Conservation (phyloP, 805 yeast species). For the Tetrapisispora namnaoensis region DNA sequence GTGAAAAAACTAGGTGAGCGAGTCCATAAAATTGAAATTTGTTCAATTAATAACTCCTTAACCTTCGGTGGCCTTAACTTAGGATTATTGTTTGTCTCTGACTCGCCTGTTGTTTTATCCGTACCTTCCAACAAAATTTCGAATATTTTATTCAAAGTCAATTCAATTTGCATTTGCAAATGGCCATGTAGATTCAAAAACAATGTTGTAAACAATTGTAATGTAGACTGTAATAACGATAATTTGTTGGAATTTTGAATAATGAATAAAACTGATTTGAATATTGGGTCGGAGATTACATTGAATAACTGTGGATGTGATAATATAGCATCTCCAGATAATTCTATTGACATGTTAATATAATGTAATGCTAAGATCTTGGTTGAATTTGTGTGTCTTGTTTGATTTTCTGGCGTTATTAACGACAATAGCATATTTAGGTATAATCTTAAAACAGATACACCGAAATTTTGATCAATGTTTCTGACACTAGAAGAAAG, state of each 20-base stretch:
- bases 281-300: slow-evolving; percentile 69
- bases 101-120: slow-evolving; percentile 6
- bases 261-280: slow-evolving; percentile 73
- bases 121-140: slow-evolving; percentile 36
- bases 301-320: slow-evolving; percentile 56
- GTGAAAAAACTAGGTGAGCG: slow-evolving; percentile 68
- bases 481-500: neutral
- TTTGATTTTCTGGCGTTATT: slow-evolving; percentile 71
- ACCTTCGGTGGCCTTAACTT: slow-evolving; percentile 33
- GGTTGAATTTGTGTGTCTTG: slow-evolving; percentile 79
- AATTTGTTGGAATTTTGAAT: slow-evolving; percentile 65
- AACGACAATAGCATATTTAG: slow-evolving; percentile 67
- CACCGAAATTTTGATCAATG: slow-evolving; percentile 44
- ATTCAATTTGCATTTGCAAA: slow-evolving; percentile 73
- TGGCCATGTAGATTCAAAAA: slow-evolving; percentile 54
- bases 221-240: slow-evolving; percentile 59
- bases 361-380: slow-evolving; percentile 73
- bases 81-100: neutral
- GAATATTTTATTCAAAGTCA: slow-evolving; percentile 55
- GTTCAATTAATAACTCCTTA: slow-evolving; percentile 75
- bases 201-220: slow-evolving; percentile 66
- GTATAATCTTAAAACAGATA: slow-evolving; percentile 67
- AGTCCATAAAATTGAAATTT: slow-evolving; percentile 68
- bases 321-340: slow-evolving; percentile 54
- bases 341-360: slow-evolving; percentile 71